Conservation (phyloP, 345 rosid species). For the Passiflora organensis region DNA sequence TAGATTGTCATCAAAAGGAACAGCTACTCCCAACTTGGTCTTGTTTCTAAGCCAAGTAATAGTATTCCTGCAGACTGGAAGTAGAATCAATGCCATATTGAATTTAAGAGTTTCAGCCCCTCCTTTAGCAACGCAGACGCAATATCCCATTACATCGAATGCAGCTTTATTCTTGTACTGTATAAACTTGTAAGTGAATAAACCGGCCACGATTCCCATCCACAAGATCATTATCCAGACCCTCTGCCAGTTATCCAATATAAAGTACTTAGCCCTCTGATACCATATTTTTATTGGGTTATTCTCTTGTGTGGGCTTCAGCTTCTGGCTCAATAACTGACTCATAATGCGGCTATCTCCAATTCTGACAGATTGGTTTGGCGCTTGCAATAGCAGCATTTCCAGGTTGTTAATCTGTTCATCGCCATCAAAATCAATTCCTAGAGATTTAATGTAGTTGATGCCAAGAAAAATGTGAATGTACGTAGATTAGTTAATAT, state of each 20-base stretch:
- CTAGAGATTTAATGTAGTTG: no score
- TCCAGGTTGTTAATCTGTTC: slow-evolving; percentile 66
- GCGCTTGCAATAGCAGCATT: slow-evolving; percentile 66
- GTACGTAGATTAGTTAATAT: background rate
- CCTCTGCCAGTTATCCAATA: slow-evolving; percentile 82
- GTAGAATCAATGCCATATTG: slow-evolving; percentile 81
- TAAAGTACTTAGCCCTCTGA: slow-evolving; percentile 47
- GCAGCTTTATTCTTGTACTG: slow-evolving; percentile 53
- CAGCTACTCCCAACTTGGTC: slow-evolving; percentile 58
- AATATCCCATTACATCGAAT: slow-evolving; percentile 70
- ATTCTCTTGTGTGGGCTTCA: slow-evolving; percentile 57
- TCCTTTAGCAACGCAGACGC: slow-evolving; percentile 84
- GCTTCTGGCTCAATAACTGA: slow-evolving; percentile 75
- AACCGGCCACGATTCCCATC: slow-evolving; percentile 52
- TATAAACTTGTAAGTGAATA: slow-evolving; percentile 66
- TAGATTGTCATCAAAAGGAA: slow-evolving; percentile 83
- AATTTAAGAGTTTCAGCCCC: slow-evolving; percentile 81
- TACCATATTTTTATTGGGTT: slow-evolving; percentile 45
- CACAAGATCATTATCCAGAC: slow-evolving; percentile 72
- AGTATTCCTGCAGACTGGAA: slow-evolving; percentile 81
- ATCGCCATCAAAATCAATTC: background rate
- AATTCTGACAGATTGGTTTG: slow-evolving; percentile 61
- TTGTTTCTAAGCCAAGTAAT: slow-evolving; percentile 91
- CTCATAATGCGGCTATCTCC: slow-evolving; percentile 66
- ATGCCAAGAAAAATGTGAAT: background rate